phyloP scores from a whole-genome alignment of 2,329 filamentous ascomycete species.

The Diplocarpon mali region DNA sequence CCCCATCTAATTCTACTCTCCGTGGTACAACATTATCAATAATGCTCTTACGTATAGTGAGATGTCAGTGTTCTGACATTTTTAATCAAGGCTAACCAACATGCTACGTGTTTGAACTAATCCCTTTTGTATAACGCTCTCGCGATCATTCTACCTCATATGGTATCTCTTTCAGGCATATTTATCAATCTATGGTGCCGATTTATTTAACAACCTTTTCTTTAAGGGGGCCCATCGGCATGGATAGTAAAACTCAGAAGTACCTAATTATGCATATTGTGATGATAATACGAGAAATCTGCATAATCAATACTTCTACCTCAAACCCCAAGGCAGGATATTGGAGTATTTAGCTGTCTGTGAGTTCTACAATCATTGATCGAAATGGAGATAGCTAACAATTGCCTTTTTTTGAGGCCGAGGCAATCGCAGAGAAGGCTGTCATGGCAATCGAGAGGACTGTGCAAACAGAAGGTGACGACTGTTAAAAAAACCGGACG shows the following conservation, averaged over 20 bases:
- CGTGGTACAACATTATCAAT: constrained; percentile 53
- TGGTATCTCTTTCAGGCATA: constrained; percentile 28
- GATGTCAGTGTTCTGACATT: constrained; percentile 18
- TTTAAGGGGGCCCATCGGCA: constrained; percentile 35
- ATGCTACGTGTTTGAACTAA: constrained; percentile 45
- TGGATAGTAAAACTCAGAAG: constrained; percentile 32
- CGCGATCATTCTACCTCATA: constrained; percentile 24
- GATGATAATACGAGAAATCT: constrained; percentile 32
- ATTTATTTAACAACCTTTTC: constrained; percentile 40
- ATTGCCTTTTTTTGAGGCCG: too few relatives aligned
- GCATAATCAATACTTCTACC: constrained; percentile 34
- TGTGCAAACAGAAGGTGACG: too few relatives aligned
- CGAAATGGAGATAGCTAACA: too few relatives aligned
- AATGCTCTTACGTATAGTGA: constrained; percentile 53
- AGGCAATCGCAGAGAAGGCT: too few relatives aligned
- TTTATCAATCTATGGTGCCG: too few relatives aligned
- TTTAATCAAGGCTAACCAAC: background rate
- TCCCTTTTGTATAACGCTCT: constrained; percentile 36
- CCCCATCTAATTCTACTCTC: constrained; percentile 49
- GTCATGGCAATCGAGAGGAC: too few relatives aligned
- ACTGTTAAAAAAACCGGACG: too few relatives aligned
- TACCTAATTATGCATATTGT: constrained; percentile 34
- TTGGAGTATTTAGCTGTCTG: too few relatives aligned
- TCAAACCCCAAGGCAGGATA: too few relatives aligned
- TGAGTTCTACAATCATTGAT: too few relatives aligned